Percentiles rank a stretch among this genome's conserved stretches.
phyloP scores from a whole-genome alignment of 805 yeast genomes.

The Saturnispora gosingensis region DNA sequence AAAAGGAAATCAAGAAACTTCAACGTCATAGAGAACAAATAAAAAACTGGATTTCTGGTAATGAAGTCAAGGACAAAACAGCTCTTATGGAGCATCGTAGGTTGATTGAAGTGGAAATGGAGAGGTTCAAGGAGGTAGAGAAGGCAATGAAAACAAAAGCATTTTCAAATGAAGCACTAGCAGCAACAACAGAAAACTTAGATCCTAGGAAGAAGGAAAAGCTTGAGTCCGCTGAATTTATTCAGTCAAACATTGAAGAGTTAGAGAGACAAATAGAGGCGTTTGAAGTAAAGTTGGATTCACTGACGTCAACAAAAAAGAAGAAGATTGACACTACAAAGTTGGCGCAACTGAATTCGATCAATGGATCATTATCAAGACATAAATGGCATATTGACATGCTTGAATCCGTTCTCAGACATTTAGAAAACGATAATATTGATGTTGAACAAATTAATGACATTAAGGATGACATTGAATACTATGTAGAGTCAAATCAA shows the following conservation, averaged over 20 bases:
- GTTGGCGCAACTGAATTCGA: constrained; percentile 42
- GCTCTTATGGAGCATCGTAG: constrained; percentile 38
- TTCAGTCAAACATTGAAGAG: constrained; percentile 66
- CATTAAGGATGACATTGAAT: constrained; percentile 82
- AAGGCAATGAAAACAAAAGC: constrained; percentile 49
- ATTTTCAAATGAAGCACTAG: constrained; percentile 48
- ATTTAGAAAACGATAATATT: constrained; percentile 69
- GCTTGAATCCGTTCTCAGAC: constrained; percentile 67
- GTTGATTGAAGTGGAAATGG: constrained; percentile 42
- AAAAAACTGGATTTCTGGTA: constrained; percentile 48
- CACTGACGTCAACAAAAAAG: constrained; percentile 32
- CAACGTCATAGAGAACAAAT: constrained; percentile 54
- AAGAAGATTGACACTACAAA: constrained; percentile 36
- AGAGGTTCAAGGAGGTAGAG: constrained; percentile 50
- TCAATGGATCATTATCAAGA: constrained; percentile 58
- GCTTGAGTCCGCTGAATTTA: constrained; percentile 61
- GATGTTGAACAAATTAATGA: constrained; percentile 67
- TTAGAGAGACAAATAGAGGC: constrained; percentile 71
- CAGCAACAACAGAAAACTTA: constrained; percentile 21
- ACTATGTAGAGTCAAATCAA: constrained; percentile 88
- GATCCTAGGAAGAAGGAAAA: constrained; percentile 56
- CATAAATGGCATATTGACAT: constrained; percentile 72
- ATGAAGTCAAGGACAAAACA: constrained; percentile 39
- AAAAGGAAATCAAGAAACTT: constrained; percentile 50
- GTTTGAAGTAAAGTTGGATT: constrained; percentile 62